Conservation (phyloP, 352 stramenopile species). For the Halophytophthora polymorphica region DNA sequence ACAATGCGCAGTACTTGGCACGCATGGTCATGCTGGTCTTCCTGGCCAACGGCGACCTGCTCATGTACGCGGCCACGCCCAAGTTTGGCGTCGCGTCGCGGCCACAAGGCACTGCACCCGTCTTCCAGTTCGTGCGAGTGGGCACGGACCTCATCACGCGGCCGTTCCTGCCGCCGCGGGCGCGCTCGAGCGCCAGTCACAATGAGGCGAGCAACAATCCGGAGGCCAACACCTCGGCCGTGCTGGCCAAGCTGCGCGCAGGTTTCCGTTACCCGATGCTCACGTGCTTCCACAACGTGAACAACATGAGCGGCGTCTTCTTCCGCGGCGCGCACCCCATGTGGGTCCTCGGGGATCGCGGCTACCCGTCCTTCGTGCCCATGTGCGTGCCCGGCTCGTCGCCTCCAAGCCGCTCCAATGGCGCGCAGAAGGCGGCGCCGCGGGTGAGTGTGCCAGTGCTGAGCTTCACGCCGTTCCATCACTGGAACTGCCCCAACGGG, state of each 20-base stretch:
- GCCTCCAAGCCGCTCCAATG: constrained; percentile 17
- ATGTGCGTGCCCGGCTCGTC: constrained; percentile 59
- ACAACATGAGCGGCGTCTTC: constrained; percentile 82
- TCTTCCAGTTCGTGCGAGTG: constrained; percentile 68
- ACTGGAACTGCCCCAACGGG: constrained; percentile 86
- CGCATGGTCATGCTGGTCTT: constrained; percentile 85
- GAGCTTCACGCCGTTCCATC: constrained; percentile 84
- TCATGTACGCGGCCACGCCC: constrained; percentile 70
- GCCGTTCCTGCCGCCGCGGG: constrained; percentile 61
- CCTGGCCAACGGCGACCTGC: constrained; percentile 77
- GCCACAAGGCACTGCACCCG: constrained; percentile 4
- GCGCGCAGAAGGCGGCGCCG: constrained; percentile 20
- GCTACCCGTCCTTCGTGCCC: constrained; percentile 58
- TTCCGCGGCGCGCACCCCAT: constrained; percentile 83
- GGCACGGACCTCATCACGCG: constrained; percentile 75
- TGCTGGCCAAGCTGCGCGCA: constrained; percentile 68
- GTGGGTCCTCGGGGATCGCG: constrained; percentile 78
- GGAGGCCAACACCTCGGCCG: constrained; percentile 62
- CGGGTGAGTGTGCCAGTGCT: constrained; percentile 74
- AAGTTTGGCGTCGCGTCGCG: constrained; percentile 29
- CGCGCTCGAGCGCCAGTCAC: constrained; percentile 39
- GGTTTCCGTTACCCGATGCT: constrained; percentile 87
- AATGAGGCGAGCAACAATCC: constrained; percentile 46
- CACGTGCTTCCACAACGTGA: constrained; percentile 77
- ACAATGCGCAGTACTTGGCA: constrained; percentile 71